Percentiles rank a stretch among this genome's conserved stretches.
Conservation (phyloP, 148 eudicot species). For the Chenopodium berlandieri region DNA sequence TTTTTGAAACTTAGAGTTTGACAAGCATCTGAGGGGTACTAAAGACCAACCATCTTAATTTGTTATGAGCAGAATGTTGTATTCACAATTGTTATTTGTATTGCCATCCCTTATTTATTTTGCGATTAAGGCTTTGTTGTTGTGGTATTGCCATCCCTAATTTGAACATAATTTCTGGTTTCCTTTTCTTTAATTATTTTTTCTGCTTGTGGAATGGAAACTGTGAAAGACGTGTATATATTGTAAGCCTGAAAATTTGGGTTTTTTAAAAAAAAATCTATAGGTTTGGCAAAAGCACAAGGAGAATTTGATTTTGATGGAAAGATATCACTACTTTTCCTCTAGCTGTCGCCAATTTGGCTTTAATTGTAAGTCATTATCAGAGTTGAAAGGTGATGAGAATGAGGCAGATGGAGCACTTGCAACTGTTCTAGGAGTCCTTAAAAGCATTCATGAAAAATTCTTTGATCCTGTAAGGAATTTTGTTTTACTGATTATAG, state of each 20-base stretch:
- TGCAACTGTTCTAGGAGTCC: constrained; percentile 64
- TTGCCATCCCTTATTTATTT: no score
- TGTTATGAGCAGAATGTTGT: background rate
- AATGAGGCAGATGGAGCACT: constrained; percentile 89
- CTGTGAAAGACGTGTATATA: background rate
- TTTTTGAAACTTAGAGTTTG: background rate
- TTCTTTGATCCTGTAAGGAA: constrained; percentile 68
- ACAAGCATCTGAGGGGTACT: background rate
- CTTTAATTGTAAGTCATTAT: constrained; percentile 53
- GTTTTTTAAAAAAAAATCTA: background rate
- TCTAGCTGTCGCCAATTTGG: constrained; percentile 80
- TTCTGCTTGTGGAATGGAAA: background rate
- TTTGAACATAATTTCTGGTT: background rate
- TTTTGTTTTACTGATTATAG: background rate
- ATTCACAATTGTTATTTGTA: no score
- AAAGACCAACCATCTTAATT: background rate
- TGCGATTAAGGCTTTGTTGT: background rate
- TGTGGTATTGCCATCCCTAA: background rate
- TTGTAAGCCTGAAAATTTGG: background rate
- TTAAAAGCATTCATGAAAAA: constrained; percentile 55
- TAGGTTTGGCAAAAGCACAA: constrained; percentile 88
- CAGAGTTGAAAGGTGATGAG: constrained; percentile 76
- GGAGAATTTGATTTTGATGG: constrained; percentile 88
- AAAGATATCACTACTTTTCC: constrained; percentile 85
- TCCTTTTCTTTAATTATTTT: background rate